Evolutionary conservation across 2,329 filamentous ascomycete species (phyloP).

Genomic region (Pyrenochaeta sp.): DNA sequence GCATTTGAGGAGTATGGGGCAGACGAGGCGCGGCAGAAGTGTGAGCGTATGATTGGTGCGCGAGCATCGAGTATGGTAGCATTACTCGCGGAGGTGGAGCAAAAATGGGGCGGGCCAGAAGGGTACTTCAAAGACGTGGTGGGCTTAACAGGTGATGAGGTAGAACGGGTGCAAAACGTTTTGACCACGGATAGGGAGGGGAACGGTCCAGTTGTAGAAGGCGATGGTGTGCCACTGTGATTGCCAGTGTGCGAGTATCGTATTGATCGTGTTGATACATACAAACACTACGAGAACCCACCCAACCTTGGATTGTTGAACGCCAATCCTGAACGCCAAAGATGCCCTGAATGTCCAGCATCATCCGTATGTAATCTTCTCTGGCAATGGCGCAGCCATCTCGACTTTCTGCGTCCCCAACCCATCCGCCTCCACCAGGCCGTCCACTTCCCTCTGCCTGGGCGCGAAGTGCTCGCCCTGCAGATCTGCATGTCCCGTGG

Average conservation of each 20-base stretch:
- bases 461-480: background rate
- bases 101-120: constrained; percentile 28
- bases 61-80: constrained; percentile 47
- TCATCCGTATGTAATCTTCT: constrained; percentile 35
- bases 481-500: background rate
- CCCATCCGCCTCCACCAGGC: constrained; percentile 17
- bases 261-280: background rate
- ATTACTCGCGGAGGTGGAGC: constrained; percentile 25
- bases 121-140: constrained; percentile 29
- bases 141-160: constrained; percentile 21
- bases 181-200: constrained; percentile 15
- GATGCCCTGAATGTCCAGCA: no score
- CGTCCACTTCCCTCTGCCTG: background rate
- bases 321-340: background rate
- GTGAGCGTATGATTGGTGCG: constrained; percentile 45
- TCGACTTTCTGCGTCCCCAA: constrained; percentile 19
- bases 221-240: background rate
- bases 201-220: background rate
- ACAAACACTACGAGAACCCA: background rate
- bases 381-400: constrained; percentile 15
- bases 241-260: background rate
- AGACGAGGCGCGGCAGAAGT: constrained; percentile 26
- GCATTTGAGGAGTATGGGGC: constrained; percentile 53
- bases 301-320: no score
- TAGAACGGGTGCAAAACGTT: constrained; percentile 17